These are phyloP conservation scores for Chenopodium suecicum DNA, from an alignment of 148 eudicot genomes.

Conservation along the genomic window DNA sequence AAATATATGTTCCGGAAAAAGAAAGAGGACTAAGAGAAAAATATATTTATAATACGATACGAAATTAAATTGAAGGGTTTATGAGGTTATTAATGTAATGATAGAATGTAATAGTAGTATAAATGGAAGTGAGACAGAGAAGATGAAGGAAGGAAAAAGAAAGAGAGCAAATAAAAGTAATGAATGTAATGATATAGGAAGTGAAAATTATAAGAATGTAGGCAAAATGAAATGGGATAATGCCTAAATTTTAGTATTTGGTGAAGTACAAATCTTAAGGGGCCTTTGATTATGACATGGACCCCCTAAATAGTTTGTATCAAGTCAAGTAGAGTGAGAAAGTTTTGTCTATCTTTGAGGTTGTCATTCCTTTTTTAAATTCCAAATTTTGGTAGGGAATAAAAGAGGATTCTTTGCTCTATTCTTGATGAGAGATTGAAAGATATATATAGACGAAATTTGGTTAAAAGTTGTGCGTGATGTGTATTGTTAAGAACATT, in stretches of 20 bases:
- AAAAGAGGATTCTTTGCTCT: no score
- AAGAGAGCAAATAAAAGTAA: neutral
- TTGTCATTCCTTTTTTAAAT: neutral
- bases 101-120: neutral
- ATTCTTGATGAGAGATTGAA: no score
- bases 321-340: slow-evolving; percentile 10
- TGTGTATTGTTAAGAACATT: no score
- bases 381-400: neutral
- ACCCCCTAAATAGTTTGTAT: neutral
- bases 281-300: slow-evolving; percentile 14
- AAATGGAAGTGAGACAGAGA: neutral
- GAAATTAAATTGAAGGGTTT: neutral
- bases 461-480: no score
- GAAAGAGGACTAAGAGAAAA: neutral
- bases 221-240: neutral
- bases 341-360: neutral
- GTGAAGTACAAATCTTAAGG: neutral
- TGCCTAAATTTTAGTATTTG: slow-evolving; percentile 6
- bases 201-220: neutral
- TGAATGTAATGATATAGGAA: neutral
- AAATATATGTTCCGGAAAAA: neutral
- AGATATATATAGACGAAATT: no score
- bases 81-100: neutral
- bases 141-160: neutral
- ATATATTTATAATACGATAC: no score